Evolutionary conservation across 2,329 filamentous ascomycete species (phyloP).

Genomic region (Lasiodiplodia hormozganensis): DNA sequence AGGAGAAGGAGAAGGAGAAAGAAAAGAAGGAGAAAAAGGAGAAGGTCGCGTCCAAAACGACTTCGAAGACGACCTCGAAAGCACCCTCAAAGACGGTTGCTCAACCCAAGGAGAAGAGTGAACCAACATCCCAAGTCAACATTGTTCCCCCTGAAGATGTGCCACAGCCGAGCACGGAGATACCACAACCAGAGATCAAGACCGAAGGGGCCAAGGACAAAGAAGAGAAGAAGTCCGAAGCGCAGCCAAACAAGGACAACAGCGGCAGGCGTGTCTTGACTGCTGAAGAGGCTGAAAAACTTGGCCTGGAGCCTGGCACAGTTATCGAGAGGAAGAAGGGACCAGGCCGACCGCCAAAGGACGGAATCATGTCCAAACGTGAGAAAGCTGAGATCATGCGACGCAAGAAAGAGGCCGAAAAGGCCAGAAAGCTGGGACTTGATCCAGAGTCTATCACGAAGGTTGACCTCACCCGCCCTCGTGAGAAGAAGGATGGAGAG

Average conservation of each 20-base stretch:
- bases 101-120: slow-evolving; percentile 34
- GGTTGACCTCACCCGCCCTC: slow-evolving; percentile 42
- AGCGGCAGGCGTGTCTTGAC: slow-evolving; percentile 35
- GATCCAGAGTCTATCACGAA: slow-evolving; percentile 45
- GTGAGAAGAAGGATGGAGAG: slow-evolving; percentile 46
- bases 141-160: slow-evolving; percentile 26
- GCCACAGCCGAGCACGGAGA: slow-evolving; percentile 27
- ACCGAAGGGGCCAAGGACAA: slow-evolving; percentile 24
- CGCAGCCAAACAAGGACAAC: slow-evolving; percentile 21
- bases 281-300: slow-evolving; percentile 49
- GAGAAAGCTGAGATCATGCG: slow-evolving; percentile 72
- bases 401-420: slow-evolving; percentile 57
- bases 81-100: slow-evolving; percentile 32
- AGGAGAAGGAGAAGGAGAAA: slow-evolving; percentile 39
- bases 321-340: slow-evolving; percentile 68
- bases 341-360: slow-evolving; percentile 81
- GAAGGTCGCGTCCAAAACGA: slow-evolving; percentile 41
- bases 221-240: slow-evolving; percentile 26
- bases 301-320: slow-evolving; percentile 46
- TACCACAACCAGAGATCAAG: slow-evolving; percentile 30
- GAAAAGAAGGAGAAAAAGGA: slow-evolving; percentile 38
- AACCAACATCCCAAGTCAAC: slow-evolving; percentile 23
- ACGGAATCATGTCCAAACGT: slow-evolving; percentile 82
- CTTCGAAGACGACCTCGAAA: slow-evolving; percentile 37
- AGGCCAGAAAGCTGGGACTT: slow-evolving; percentile 46